phyloP scores from a whole-genome alignment of 371 early-diverging fungal species.

The Saksenaea oblongispora region DNA sequence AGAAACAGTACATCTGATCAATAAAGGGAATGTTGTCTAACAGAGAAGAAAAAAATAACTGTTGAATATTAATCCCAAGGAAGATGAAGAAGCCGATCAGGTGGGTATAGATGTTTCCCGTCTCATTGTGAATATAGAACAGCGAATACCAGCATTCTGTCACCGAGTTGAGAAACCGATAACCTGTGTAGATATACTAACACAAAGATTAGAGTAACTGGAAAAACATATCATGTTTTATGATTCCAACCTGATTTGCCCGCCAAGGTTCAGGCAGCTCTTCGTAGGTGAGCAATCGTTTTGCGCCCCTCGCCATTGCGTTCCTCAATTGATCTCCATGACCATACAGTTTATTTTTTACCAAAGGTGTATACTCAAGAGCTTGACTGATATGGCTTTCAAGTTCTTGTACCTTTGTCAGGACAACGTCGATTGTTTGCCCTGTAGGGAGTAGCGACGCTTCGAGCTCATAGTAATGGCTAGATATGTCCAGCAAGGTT shows the following conservation, averaged over 20 bases:
- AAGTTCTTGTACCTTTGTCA: slow-evolving; percentile 51
- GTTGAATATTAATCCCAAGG: slow-evolving; percentile 50
- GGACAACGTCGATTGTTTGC: slow-evolving; percentile 44
- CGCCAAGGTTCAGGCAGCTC: slow-evolving; percentile 50
- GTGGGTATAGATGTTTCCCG: slow-evolving; percentile 85
- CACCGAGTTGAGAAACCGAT: slow-evolving; percentile 70
- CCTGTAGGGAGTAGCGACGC: slow-evolving; percentile 21
- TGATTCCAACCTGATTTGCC: slow-evolving; percentile 37
- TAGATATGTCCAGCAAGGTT: slow-evolving; percentile 21
- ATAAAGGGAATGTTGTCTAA: slow-evolving; percentile 48
- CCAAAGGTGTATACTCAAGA: slow-evolving; percentile 33
- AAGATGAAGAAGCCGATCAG: slow-evolving; percentile 68
- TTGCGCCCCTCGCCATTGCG: slow-evolving; percentile 38
- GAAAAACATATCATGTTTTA: not conserved
- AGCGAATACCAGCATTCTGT: slow-evolving; percentile 68
- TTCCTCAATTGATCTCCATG: slow-evolving; percentile 43
- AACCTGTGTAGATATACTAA: slow-evolving; percentile 68
- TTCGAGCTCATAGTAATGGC: slow-evolving; percentile 24
- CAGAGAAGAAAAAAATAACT: slow-evolving; percentile 44
- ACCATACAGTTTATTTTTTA: slow-evolving; percentile 38
- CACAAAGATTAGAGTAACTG: not conserved
- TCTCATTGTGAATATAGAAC: slow-evolving; percentile 81
- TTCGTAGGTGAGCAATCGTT: slow-evolving; percentile 42
- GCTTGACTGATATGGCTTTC: slow-evolving; percentile 47
- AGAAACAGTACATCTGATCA: slow-evolving; percentile 55